These are phyloP conservation scores for Cenococcum geophilum DNA, from an alignment of 495 filamentous ascomycete species.

Conservation along the genomic window DNA sequence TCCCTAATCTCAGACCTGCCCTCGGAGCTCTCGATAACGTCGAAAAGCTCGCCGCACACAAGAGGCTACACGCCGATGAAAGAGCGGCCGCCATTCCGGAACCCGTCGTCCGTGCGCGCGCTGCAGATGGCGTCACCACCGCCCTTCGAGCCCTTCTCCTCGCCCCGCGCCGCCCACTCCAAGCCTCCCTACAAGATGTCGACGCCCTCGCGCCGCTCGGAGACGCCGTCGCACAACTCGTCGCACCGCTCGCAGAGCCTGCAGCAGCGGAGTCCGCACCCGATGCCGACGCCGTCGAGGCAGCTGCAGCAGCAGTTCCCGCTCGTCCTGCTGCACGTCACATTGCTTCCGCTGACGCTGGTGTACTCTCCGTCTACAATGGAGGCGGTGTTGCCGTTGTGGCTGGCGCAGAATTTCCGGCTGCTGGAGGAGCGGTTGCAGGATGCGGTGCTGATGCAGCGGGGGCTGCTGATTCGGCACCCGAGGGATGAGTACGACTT, in stretches of 20 bases:
- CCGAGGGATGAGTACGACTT: conserved; percentile 86
- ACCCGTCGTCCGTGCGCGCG: conserved; percentile 67
- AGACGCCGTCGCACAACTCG: conserved; percentile 28
- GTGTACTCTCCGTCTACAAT: conserved; percentile 57
- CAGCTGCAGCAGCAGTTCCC: conserved; percentile 47
- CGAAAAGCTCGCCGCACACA: conserved; percentile 11
- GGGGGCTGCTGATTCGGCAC: conserved; percentile 82
- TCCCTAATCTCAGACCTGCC: conserved; percentile 26
- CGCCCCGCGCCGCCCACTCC: conserved; percentile 41
- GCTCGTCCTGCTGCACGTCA: conserved; percentile 83
- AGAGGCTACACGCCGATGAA: conserved; percentile 36
- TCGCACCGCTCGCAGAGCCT: conserved; percentile 13
- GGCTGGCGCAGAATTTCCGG: conserved; percentile 65
- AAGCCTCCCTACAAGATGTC: conserved; percentile 27
- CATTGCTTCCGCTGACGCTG: conserved; percentile 65
- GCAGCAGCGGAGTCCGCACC: not conserved
- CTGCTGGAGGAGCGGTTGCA: conserved; percentile 67
- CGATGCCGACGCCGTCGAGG: conserved; percentile 1
- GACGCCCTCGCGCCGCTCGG: conserved; percentile 26
- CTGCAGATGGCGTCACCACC: conserved; percentile 72
- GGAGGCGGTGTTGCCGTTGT: conserved; percentile 47
- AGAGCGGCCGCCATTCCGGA: conserved; percentile 52
- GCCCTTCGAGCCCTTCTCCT: conserved; percentile 44
- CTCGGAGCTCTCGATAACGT: conserved; percentile 26
- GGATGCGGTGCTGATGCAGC: conserved; percentile 66